phyloP scores from a whole-genome alignment of 2,329 filamentous ascomycete species.

The Fusarium sambucinum region DNA sequence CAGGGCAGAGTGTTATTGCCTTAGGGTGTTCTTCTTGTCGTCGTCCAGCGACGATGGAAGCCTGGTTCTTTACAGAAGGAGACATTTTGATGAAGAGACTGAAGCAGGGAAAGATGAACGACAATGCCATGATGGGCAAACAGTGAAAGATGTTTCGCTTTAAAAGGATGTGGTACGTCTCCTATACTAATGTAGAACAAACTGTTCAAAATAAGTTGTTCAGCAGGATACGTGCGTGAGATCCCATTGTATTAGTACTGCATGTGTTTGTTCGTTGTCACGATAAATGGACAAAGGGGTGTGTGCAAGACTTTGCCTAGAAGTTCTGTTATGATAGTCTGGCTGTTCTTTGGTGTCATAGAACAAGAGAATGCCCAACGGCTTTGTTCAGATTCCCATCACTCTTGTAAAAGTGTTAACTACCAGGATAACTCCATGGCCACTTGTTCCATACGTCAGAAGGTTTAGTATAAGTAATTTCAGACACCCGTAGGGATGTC shows the following conservation, averaged over 20 bases:
- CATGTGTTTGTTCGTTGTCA: not conserved
- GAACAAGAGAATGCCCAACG: slow-evolving; percentile 17
- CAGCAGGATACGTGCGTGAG: not conserved
- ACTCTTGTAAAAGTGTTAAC: not conserved
- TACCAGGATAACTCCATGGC: not conserved
- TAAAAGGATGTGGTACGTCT: not conserved
- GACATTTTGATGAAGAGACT: not conserved
- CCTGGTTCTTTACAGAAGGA: not conserved
- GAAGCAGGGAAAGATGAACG: not conserved
- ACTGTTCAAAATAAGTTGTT: not conserved
- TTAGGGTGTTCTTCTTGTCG: not conserved
- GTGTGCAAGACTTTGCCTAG: not conserved
- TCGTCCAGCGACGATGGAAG: not conserved
- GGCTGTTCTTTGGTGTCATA: slow-evolving; percentile 1
- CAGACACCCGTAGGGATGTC: not conserved
- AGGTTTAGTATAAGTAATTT: slow-evolving; percentile 6
- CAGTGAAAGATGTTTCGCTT: not conserved
- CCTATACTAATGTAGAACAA: not conserved
- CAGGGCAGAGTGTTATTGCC: slow-evolving; percentile 11
- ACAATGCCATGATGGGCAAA: not conserved
- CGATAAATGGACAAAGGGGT: slow-evolving; percentile 7
- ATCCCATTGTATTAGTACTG: not conserved
- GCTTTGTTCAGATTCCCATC: slow-evolving; percentile 20
- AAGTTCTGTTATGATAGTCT: not conserved
- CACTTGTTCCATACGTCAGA: not conserved